Percentiles rank a stretch among this genome's conserved stretches.
phyloP scores from a whole-genome alignment of 1,284 basidiomycete genomes.

The Sutorius eximius region DNA sequence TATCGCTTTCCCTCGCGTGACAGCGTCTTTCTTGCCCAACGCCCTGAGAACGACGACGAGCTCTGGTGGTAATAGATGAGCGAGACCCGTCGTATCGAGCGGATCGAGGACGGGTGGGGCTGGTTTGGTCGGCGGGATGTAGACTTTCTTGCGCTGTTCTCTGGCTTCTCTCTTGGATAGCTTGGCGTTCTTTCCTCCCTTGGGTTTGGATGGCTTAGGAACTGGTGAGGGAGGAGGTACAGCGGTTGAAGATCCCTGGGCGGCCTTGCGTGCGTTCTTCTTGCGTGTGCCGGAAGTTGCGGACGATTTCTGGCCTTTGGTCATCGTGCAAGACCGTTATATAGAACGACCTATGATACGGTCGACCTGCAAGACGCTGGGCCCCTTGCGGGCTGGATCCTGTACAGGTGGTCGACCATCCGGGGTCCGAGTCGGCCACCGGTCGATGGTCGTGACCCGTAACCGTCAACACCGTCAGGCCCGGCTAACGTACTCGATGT shows the following conservation, averaged over 20 bases:
- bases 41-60: conserved; percentile 81
- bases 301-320: conserved; percentile 66
- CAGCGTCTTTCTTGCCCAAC: conserved; percentile 88
- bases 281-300: conserved; percentile 81
- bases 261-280: conserved; percentile 74
- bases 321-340: conserved; percentile 33
- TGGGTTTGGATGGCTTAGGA: conserved; percentile 49
- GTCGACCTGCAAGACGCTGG: background rate
- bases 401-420: background rate
- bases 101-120: conserved; percentile 86
- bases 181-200: conserved; percentile 44
- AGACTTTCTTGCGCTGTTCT: conserved; percentile 74
- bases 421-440: background rate
- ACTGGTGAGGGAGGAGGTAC: conserved; percentile 18
- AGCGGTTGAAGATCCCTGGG: conserved; percentile 34
- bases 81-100: conserved; percentile 84
- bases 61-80: conserved; percentile 75
- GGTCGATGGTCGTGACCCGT: no score
- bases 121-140: conserved; percentile 86
- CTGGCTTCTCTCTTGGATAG: conserved; percentile 61
- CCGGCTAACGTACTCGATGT: background rate
- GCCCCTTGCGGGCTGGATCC: background rate
- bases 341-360: background rate
- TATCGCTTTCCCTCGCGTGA: conserved; percentile 84
- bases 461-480: background rate